Conservation (phyloP, 2,329 filamentous ascomycete genomes). For the Cephalotrichum gorgonifer region DNA sequence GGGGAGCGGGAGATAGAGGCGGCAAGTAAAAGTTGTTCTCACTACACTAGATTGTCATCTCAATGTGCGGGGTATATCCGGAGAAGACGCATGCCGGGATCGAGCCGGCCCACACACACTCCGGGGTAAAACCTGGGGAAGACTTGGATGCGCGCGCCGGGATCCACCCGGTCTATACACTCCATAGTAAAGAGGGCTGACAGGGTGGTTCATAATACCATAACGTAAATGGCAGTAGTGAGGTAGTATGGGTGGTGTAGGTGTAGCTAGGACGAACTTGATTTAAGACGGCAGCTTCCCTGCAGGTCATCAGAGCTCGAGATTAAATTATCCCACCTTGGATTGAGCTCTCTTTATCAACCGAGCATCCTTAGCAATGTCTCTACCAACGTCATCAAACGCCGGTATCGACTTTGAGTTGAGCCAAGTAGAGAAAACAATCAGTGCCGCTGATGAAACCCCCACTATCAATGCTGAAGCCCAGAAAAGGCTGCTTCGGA, state of each 20-base stretch:
- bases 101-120: neutral
- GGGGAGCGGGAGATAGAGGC: neutral
- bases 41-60: neutral
- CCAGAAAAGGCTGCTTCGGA: slow-evolving; percentile 25
- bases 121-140: neutral
- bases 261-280: neutral
- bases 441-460: slow-evolving; percentile 1
- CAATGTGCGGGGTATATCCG: neutral
- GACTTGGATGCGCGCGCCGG: neutral
- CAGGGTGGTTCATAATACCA: neutral
- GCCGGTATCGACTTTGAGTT: neutral
- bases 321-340: neutral
- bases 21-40: neutral
- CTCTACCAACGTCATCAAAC: neutral
- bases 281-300: neutral
- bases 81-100: neutral
- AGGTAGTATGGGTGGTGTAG: neutral
- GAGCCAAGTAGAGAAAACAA: neutral
- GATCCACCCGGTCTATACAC: no score
- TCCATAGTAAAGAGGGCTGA: neutral
- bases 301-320: neutral
- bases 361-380: neutral
- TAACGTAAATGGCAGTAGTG: neutral
- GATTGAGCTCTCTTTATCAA: neutral
- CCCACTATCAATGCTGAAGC: slow-evolving; percentile 17